phyloP scores from a whole-genome alignment of 116 monocot species.

The Phalaenopsis hybrid region DNA sequence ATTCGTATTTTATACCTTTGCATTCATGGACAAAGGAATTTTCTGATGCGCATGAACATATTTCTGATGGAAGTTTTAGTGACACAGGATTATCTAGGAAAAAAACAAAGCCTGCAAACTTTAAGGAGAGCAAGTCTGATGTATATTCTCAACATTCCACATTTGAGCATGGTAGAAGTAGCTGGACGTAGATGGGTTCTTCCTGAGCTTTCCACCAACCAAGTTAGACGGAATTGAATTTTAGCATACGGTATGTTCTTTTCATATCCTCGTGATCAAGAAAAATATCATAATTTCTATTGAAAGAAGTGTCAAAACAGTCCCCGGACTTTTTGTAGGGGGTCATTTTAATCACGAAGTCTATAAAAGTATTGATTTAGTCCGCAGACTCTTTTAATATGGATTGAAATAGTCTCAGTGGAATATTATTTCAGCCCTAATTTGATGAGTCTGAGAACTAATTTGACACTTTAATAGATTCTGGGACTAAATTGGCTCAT shows the following conservation, averaged over 20 bases:
- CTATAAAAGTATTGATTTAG: too few relatives aligned
- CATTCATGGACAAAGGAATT: conserved; percentile 49
- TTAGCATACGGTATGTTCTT: neutral
- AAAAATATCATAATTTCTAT: neutral
- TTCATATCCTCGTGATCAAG: neutral
- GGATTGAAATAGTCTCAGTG: too few relatives aligned
- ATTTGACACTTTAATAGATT: too few relatives aligned
- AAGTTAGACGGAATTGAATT: neutral
- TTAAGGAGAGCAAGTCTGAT: neutral
- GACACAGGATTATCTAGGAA: conserved; percentile 58
- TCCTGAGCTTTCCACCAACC: neutral
- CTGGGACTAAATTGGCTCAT: too few relatives aligned
- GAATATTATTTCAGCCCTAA: too few relatives aligned
- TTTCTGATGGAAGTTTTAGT: conserved; percentile 61
- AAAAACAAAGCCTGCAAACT: conserved; percentile 18
- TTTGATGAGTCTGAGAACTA: too few relatives aligned
- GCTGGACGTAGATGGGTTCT: neutral
- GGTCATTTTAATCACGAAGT: too few relatives aligned
- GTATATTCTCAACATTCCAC: neutral
- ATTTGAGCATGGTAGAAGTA: conserved; percentile 2
- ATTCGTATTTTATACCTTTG: conserved; percentile 75
- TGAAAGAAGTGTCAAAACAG: neutral
- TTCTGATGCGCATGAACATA: conserved; percentile 38
- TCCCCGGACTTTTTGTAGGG: too few relatives aligned
- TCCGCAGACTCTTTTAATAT: too few relatives aligned